phyloP scores from a whole-genome alignment of 2,329 filamentous ascomycete genomes.

The Colletotrichum sp. region DNA sequence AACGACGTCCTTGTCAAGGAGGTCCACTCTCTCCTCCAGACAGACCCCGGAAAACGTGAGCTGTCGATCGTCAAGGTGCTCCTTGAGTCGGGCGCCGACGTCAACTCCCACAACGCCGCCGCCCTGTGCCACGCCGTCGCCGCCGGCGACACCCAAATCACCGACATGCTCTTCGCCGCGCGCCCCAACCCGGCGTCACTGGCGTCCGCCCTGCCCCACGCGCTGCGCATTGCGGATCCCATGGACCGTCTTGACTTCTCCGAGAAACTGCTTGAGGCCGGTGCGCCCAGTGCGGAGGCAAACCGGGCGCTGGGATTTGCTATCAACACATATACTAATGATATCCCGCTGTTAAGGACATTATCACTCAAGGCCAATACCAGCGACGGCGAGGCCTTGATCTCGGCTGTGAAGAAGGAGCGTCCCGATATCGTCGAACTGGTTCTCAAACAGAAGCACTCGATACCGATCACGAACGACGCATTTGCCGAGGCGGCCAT shows the following conservation, averaged over 20 bases:
- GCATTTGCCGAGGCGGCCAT: slow-evolving; percentile 50
- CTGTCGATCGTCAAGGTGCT: slow-evolving; percentile 52
- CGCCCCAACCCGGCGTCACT: slow-evolving; percentile 49
- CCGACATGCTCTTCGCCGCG: slow-evolving; percentile 52
- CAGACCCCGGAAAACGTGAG: slow-evolving; percentile 39
- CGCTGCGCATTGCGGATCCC: slow-evolving; percentile 54
- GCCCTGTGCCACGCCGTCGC: slow-evolving; percentile 57
- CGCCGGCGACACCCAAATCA: slow-evolving; percentile 47
- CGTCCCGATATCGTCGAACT: slow-evolving; percentile 51
- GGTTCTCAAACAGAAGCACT: slow-evolving; percentile 45
- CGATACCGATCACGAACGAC: slow-evolving; percentile 41
- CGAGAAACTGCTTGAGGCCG: slow-evolving; percentile 53
- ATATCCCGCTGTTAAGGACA: slow-evolving; percentile 51
- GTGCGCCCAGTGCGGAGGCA: slow-evolving; percentile 51
- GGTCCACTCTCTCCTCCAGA: slow-evolving; percentile 49
- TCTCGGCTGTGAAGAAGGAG: slow-evolving; percentile 49
- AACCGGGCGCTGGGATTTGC: slow-evolving; percentile 59
- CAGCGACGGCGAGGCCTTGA: slow-evolving; percentile 54
- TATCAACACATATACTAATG: slow-evolving; percentile 51
- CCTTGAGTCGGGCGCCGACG: slow-evolving; percentile 56
- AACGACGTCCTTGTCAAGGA: slow-evolving; percentile 55
- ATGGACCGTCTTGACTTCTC: slow-evolving; percentile 58
- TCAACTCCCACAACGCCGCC: slow-evolving; percentile 58
- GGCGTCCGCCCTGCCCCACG: slow-evolving; percentile 55
- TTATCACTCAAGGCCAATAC: slow-evolving; percentile 54